Conservation (phyloP, 208 protist genomes). For the Trypanosoma caninum region DNA sequence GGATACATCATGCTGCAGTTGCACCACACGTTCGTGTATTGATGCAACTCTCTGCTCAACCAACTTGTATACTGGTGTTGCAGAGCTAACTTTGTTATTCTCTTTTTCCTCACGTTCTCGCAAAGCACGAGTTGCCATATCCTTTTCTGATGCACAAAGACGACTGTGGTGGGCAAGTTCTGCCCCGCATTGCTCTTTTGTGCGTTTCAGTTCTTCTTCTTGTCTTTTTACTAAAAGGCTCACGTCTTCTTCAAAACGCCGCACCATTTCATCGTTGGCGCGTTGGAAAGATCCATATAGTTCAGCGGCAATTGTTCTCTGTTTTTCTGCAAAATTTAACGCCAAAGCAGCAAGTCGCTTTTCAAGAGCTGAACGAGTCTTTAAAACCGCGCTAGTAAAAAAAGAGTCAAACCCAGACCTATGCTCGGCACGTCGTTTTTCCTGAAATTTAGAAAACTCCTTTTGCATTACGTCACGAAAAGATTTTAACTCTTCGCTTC, state of each 20-base stretch:
- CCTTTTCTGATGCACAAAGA: slow-evolving; percentile 13
- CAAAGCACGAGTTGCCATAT: background rate
- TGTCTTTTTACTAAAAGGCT: slow-evolving; percentile 3
- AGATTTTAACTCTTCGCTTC: slow-evolving; percentile 9
- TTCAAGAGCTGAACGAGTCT: slow-evolving; percentile 15
- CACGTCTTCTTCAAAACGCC: slow-evolving; percentile 8
- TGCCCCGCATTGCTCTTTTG: slow-evolving; percentile 5
- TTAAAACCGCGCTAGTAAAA: slow-evolving; percentile 19
- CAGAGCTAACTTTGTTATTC: background rate
- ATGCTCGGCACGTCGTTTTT: slow-evolving; percentile 17
- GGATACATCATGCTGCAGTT: slow-evolving; percentile 17
- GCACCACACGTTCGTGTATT: slow-evolving; percentile 16
- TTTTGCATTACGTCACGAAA: slow-evolving; percentile 25
- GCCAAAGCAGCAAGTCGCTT: slow-evolving; percentile 12
- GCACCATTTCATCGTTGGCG: slow-evolving; percentile 16
- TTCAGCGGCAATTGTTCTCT: slow-evolving; percentile 11
- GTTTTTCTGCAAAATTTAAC: slow-evolving; percentile 6
- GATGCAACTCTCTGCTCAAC: background rate
- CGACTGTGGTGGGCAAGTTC: slow-evolving; percentile 20
- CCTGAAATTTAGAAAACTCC: slow-evolving; percentile 22
- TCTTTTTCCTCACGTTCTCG: background rate
- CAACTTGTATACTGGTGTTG: background rate
- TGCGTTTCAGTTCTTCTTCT: slow-evolving; percentile 11
- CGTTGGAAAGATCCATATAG: background rate
- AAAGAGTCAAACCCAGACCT: slow-evolving; percentile 22